phyloP scores from a whole-genome alignment of 148 eudicot species.

The Fagopyrum esculentum region DNA sequence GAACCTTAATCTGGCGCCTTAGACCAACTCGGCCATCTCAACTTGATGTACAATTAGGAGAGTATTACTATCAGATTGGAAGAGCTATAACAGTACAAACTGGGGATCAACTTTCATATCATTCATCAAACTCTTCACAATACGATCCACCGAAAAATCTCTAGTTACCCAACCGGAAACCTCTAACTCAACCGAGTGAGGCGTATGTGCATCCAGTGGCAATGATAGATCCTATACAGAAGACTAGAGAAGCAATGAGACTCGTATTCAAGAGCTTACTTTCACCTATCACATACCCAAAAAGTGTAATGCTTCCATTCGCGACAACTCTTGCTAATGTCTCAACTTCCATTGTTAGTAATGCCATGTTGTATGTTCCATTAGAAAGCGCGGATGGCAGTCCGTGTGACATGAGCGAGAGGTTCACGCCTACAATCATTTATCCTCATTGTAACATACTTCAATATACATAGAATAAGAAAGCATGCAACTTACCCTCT shows the following conservation, averaged over 20 bases:
- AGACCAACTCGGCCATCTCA: conserved; percentile 99
- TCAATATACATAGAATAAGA: background rate
- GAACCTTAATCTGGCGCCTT: conserved; percentile 99
- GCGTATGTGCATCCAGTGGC: background rate
- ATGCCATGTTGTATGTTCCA: background rate
- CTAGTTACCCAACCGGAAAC: too few species aligned
- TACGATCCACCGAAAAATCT: too few species aligned
- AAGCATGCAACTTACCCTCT: background rate
- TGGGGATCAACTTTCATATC: too few species aligned
- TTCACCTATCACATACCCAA: background rate
- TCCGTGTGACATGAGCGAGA: background rate
- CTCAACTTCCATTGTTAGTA: background rate
- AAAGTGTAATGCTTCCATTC: background rate
- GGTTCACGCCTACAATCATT: background rate
- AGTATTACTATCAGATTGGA: too few species aligned
- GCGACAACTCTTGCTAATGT: background rate
- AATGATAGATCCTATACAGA: background rate
- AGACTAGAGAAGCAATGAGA: background rate
- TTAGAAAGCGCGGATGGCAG: background rate
- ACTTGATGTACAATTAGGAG: conserved; percentile 17
- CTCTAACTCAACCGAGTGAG: background rate
- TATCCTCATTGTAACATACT: background rate
- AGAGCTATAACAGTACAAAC: too few species aligned
- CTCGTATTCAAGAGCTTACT: background rate
- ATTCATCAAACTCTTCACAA: too few species aligned